phyloP scores from a whole-genome alignment of 305 asterid species.

The Ilex paraguariensis region DNA sequence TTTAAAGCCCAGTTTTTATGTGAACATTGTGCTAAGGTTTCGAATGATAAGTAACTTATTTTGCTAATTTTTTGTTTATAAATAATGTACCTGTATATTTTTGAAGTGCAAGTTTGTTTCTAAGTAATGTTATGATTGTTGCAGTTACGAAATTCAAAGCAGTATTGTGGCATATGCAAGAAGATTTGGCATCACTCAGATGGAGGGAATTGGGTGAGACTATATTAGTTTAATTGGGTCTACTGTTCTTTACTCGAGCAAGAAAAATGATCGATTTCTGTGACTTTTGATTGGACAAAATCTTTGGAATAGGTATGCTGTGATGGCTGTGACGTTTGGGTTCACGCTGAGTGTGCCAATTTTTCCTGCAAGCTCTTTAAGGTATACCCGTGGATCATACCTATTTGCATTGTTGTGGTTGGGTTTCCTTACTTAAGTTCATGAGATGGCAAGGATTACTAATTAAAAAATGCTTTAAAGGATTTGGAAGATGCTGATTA shows the following conservation, averaged over 20 bases:
- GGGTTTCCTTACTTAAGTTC: slow-evolving; percentile 11
- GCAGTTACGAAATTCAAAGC: slow-evolving; percentile 78
- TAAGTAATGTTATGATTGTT: slow-evolving; percentile 11
- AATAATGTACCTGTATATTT: not conserved
- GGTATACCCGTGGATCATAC: slow-evolving; percentile 36
- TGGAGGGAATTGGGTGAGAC: slow-evolving; percentile 95
- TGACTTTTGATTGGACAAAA: slow-evolving; percentile 13
- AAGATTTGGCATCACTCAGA: slow-evolving; percentile 90
- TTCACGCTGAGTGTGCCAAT: slow-evolving; percentile 87
- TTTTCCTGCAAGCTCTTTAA: slow-evolving; percentile 47
- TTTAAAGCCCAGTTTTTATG: slow-evolving; percentile 50
- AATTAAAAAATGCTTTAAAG: slow-evolving; percentile 33
- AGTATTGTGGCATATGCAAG: slow-evolving; percentile 87
- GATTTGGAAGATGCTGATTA: slow-evolving; percentile 51
- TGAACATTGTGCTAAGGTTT: slow-evolving; percentile 82
- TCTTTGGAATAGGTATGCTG: slow-evolving; percentile 68
- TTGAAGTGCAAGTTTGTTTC: not conserved
- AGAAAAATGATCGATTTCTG: slow-evolving; percentile 8
- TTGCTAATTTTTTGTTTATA: not conserved
- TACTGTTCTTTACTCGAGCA: slow-evolving; percentile 1
- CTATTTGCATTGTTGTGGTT: not conserved
- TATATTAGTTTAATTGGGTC: slow-evolving; percentile 11
- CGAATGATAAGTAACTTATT: no score
- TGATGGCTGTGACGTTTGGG: slow-evolving; percentile 93
- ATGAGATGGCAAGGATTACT: slow-evolving; percentile 24